These are phyloP conservation scores for Emydomyces testavorans DNA, from an alignment of 2,329 filamentous ascomycete genomes.

Conservation along the genomic window DNA sequence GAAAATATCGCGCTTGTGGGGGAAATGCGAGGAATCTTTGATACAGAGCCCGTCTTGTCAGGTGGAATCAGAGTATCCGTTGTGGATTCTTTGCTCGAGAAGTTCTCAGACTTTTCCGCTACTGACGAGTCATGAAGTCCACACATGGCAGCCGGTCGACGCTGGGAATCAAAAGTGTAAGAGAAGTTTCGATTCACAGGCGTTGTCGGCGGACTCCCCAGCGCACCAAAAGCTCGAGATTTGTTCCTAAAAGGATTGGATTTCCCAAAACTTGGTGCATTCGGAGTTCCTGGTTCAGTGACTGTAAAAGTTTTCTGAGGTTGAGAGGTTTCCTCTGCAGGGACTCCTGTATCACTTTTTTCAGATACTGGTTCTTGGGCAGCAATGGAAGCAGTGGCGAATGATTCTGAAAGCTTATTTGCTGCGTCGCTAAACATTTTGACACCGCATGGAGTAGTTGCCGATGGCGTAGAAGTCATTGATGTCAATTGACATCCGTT, in stretches of 20 bases:
- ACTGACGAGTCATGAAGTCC: not conserved
- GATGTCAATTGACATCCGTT: not conserved
- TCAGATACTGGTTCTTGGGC: not conserved
- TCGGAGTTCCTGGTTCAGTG: not conserved
- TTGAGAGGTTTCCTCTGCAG: not conserved
- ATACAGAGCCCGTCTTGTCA: not conserved
- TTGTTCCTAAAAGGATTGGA: slow-evolving; percentile 16
- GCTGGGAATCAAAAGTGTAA: slow-evolving; percentile 10
- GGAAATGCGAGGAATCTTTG: slow-evolving; percentile 16
- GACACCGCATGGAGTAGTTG: slow-evolving; percentile 2
- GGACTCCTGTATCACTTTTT: not conserved
- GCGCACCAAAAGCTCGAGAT: not conserved
- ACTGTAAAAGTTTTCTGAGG: not conserved
- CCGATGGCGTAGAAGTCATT: not conserved
- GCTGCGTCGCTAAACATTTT: slow-evolving; percentile 12
- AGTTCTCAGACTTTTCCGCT: not conserved
- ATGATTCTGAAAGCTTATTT: slow-evolving; percentile 2
- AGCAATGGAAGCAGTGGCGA: not conserved
- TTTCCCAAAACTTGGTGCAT: not conserved
- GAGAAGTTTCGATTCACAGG: slow-evolving; percentile 9
- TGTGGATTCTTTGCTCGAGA: not conserved
- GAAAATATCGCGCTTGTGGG: slow-evolving; percentile 7
- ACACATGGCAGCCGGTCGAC: not conserved
- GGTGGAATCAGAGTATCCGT: slow-evolving; percentile 1
- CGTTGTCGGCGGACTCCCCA: not conserved